Conservation (phyloP, 202 grass and related monocot genomes). For the Saccharum hybrid region DNA sequence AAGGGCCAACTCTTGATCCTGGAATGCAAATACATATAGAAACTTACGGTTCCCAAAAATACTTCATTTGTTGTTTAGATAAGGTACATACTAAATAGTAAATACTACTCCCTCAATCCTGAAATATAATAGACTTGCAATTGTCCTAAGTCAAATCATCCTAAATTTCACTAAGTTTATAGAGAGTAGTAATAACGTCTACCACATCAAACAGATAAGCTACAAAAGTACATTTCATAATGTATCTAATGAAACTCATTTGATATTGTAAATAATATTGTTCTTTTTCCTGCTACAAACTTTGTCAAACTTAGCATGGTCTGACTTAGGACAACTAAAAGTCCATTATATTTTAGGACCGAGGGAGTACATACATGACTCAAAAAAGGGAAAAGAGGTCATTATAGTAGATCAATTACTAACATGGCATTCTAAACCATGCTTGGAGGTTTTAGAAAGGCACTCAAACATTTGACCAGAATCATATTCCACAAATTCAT, state of each 20-base stretch:
- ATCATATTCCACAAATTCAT: conserved; percentile 51
- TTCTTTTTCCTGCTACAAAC: background rate
- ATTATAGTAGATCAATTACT: background rate
- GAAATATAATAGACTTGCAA: background rate
- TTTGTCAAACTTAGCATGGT: background rate
- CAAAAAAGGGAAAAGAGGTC: background rate
- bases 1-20: conserved; percentile 56
- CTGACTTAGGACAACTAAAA: background rate
- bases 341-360: background rate
- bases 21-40: conserved; percentile 10
- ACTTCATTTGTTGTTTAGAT: background rate
- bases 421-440: conserved; percentile 50
- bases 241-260: too few relatives aligned
- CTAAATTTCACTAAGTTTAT: background rate
- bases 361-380: background rate
- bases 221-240: background rate
- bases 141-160: background rate
- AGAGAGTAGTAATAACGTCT: background rate
- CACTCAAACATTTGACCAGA: conserved; percentile 32
- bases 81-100: background rate
- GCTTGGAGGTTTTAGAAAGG: conserved; percentile 10
- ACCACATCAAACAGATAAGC: background rate
- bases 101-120: background rate
- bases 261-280: background rate
- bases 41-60: background rate